Percentiles rank a stretch among this genome's conserved stretches.
phyloP scores from a whole-genome alignment of 768 basidiomycete genomes.

The Rhodotorula kratochvilovae region DNA sequence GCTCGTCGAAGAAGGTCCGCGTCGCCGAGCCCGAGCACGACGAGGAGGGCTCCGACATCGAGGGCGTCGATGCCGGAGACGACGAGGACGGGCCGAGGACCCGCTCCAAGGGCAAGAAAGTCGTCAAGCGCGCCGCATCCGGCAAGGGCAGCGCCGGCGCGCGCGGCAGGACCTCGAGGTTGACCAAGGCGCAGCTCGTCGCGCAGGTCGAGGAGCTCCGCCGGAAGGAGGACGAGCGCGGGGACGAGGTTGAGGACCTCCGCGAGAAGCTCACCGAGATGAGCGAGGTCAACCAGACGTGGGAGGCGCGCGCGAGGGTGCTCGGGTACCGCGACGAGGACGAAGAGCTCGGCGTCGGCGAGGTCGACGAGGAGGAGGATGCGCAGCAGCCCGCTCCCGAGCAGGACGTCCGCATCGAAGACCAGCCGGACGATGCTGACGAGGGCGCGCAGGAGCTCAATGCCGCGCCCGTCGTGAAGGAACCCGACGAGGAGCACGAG shows the following conservation, averaged over 20 bases:
- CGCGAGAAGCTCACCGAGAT: neutral
- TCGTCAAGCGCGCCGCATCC: neutral
- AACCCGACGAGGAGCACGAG: neutral
- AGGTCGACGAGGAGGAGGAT: too few species aligned
- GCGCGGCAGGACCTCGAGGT: neutral
- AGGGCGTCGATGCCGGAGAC: neutral
- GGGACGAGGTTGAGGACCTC: neutral
- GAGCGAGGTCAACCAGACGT: neutral
- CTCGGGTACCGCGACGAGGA: neutral
- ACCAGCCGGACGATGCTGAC: too few species aligned
- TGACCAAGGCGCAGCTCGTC: neutral
- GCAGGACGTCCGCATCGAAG: too few species aligned
- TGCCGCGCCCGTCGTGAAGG: too few species aligned
- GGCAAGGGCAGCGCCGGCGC: neutral
- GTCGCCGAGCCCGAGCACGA: constrained; percentile 23
- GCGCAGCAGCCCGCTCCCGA: too few species aligned
- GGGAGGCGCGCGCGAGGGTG: neutral
- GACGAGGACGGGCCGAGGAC: neutral
- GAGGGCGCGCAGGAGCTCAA: too few species aligned
- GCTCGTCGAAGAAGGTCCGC: neutral
- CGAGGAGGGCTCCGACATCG: neutral
- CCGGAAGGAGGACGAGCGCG: neutral
- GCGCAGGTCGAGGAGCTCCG: neutral
- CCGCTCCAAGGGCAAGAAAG: neutral
- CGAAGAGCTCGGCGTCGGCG: too few species aligned